A percentile compares a stretch with the other conserved stretches of the same genome.
phyloP scores from a whole-genome alignment of 2,329 filamentous ascomycete species.

The Fusarium veterinarium region DNA sequence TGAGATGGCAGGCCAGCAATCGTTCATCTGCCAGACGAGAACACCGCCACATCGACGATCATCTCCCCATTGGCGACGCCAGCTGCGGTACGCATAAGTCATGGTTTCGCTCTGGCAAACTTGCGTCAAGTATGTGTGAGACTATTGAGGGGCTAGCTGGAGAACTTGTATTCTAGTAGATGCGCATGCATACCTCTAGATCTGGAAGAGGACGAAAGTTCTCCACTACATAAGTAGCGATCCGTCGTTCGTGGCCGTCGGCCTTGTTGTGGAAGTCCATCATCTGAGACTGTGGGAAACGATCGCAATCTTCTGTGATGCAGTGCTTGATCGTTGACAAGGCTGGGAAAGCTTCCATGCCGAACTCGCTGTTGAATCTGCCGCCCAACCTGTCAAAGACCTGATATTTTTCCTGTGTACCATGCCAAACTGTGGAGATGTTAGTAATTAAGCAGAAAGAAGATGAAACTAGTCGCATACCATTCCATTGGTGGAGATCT shows the following conservation, averaged over 20 bases:
- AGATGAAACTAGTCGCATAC: background rate
- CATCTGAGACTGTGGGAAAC: background rate
- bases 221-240: background rate
- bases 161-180: accelerated
- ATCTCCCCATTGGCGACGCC: constrained; percentile 7
- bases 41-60: background rate
- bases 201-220: constrained; percentile 5
- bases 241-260: constrained; percentile 1
- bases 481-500: constrained; percentile 1
- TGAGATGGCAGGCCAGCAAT: constrained; percentile 2
- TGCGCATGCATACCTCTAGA: background rate
- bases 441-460: background rate
- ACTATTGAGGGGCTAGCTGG: background rate
- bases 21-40: constrained; percentile 9
- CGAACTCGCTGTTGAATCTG: constrained; percentile 7
- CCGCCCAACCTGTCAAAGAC: constrained; percentile 3
- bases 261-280: constrained; percentile 10
- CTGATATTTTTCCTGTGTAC: constrained; percentile 5
- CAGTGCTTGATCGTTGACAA: background rate
- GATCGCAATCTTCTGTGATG: background rate
- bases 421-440: background rate
- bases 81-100: background rate
- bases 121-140: background rate
- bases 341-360: constrained; percentile 3
- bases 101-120: constrained; percentile 6